Base-by-base conservation (phyloP, 164 flowering plant genomes). In the Stephania yunnanensis region DNA sequence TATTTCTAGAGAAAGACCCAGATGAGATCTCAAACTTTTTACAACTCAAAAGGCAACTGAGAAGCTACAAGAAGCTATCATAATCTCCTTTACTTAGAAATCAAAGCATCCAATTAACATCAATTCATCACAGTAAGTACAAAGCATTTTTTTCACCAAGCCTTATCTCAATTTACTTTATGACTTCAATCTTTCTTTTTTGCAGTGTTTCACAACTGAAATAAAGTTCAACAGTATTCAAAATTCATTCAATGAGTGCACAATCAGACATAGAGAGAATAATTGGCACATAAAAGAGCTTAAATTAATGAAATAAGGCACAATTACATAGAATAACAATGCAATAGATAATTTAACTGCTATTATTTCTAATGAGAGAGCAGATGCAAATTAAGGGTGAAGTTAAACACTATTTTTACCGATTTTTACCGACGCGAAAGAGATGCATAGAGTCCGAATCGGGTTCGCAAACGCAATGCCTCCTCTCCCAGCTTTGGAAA, bases 301-400 rank as follows among this genome's bases (percentile, higher is more conserved):
- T 71, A 61, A 25, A 68, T 75, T 70, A 12, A 80, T 75, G 75
- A 75, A 64, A 64, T 44, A 68, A 68, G 31, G 36, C 50, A 72
- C 44, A 69, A 61, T 64, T 73, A 68, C 73, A 70, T 15, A 45
- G 63, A 64, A 70, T 79, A 73, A 76, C 80, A 76, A 73, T 74
- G 76, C 65, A n/a, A 70, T 78, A 74, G 44, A 76, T 71, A 53
- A 36, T 71, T 42, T 46, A 73, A 63, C 71, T 74, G 70, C 71
- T 74, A 71, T 78, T 76, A 76, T 83, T 81, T 70, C 74, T 71
- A 70, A 71, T 64, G 7, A 70, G 64, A 70, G 64, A 70, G 19
- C 30, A 25, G 46, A 46, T 42, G 55, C 11, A 70, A 55, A 55
- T 3, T 8, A 58, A 58, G n/a, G 42, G 64, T 6, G 4, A 58